Evolutionary conservation across 345 rosid species (phyloP), one percentile per base, ranked within the genome.

Genomic region (Barbarea vulgaris): DNA sequence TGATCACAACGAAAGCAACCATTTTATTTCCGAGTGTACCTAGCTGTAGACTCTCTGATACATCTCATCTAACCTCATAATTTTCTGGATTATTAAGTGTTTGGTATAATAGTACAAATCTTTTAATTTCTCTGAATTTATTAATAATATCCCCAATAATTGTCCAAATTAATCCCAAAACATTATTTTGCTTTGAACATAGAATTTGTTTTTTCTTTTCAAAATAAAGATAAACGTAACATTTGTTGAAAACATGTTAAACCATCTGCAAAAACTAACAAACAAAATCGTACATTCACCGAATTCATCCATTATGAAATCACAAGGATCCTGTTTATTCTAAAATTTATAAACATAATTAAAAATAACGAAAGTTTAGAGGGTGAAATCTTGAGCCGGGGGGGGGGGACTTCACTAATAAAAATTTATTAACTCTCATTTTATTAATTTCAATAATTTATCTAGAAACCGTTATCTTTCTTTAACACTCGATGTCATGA

Each of bases 31-130:
- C 10, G 39, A 76, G 64, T 62, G 64, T 61, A 76, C 58, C 33
- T 53, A 69, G 75, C 75, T 76, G 80, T 76, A 69, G 30, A 76
- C 57, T 69, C 41, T 69, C 80, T 70, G 79, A 76, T 76, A 61
- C 79, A 76, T 76, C 74, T 76, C 70, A 53, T 69, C 70, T 69
- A 69, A 42, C 74, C 70, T 31, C 24, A 67, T 76, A 3, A 52
- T 76, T 76, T 61, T 52, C 54, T 67, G 33, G 73, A 67, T 67
- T 67, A 75, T 67, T 59, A 67, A 59, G 67, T 58, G 73, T 67
- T 67, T 67, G 79, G 73, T 67, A 67, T 60, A 59, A 42, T 60
- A 8, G 19, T 59, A 59, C 55, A 67, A 46, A 50, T 28, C 44
- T 59, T 51, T 75, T 6, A 19, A 3, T 75, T 67, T 67, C n/a